Base-by-base conservation (phyloP, 176 grass and related monocot genomes). In the Oryza nivara region DNA sequence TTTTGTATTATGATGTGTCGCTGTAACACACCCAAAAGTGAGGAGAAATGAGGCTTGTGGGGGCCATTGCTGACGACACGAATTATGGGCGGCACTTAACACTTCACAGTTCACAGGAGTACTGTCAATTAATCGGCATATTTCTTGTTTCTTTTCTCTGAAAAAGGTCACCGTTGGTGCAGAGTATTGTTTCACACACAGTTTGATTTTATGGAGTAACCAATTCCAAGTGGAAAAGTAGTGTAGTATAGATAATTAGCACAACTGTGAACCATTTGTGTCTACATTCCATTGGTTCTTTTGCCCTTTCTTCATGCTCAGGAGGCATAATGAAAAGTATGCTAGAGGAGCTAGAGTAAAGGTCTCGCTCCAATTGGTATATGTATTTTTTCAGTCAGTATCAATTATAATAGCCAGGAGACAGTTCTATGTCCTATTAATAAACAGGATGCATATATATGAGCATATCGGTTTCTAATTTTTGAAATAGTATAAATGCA, bases 1-100 rank as follows among this genome's bases (percentile, higher is more conserved):
- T 67, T 73, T 79, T 88, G 80, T 88, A 67, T 65, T 67, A 83
- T 77, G 0, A 54, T 17, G 32, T 72, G 83, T 82, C 66, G 72
- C 41, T 81, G 72, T 65, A 72, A n/a, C 76, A 63, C 70, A 14
- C 52, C 76, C 70, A 49, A 41, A 85, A 66, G 23, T 2, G 47
- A 43, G 15, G 43, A 28, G 49, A 70, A 83, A 64, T 15, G 68
- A 74, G 38, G 64, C 74, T 64, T 80, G 7, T 40, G 60, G 60
- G 38, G 54, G 38, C 26, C 5, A 10, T 19, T 6, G 84, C 64
- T 64, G 82, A 75, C 70, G 16, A 68, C 77, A 82, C 56, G 56
- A 77, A 86, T 86, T 67, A 85, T 86, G 15, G 78, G 72, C 13
- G 46, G 43, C 75, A 75, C 75, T 63, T 61, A 61, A 61, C 56